Evolutionary conservation across 1,284 basidiomycete genomes (phyloP).

Genomic region (Pseudozyma flocculosa): DNA sequence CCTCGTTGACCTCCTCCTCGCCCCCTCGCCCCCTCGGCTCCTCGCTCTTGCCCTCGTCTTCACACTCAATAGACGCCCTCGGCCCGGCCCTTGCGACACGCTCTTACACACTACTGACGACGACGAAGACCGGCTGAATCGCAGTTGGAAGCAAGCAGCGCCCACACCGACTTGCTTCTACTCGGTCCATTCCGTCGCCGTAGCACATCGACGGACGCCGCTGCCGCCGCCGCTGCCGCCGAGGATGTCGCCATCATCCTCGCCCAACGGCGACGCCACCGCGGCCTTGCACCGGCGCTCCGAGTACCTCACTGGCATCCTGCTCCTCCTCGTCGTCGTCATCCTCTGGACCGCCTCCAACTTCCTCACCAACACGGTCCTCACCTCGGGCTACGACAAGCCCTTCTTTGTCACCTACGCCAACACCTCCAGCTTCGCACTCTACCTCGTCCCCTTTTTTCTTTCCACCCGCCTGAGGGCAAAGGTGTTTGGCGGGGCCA

Average conservation of each 20-base stretch:
- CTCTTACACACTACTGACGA: too few species aligned
- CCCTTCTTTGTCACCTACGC: slow-evolving; percentile 71
- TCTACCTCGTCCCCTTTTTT: slow-evolving; percentile 78
- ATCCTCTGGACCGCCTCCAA: slow-evolving; percentile 70
- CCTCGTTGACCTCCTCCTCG: too few species aligned
- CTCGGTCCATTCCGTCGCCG: too few species aligned
- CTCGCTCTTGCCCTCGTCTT: too few species aligned
- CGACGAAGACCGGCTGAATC: too few species aligned
- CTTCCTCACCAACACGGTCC: slow-evolving; percentile 52
- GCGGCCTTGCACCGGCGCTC: neutral
- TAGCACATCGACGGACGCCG: too few species aligned
- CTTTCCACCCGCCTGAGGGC: slow-evolving; percentile 16
- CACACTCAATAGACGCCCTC: too few species aligned
- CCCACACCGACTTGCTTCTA: too few species aligned
- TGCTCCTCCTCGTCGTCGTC: slow-evolving; percentile 74
- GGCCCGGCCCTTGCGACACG: too few species aligned
- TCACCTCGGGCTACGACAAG: slow-evolving; percentile 56
- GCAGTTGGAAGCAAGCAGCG: too few species aligned
- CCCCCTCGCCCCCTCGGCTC: too few species aligned
- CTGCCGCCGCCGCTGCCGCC: too few species aligned
- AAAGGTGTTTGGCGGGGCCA: slow-evolving; percentile 1
- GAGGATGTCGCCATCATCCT: neutral
- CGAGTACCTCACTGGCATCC: slow-evolving; percentile 71
- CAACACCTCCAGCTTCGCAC: slow-evolving; percentile 81
- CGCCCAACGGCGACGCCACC: neutral